Evolutionary conservation across 2,329 filamentous ascomycete species (phyloP).

Genomic region (Scedosporium dehoogii): DNA sequence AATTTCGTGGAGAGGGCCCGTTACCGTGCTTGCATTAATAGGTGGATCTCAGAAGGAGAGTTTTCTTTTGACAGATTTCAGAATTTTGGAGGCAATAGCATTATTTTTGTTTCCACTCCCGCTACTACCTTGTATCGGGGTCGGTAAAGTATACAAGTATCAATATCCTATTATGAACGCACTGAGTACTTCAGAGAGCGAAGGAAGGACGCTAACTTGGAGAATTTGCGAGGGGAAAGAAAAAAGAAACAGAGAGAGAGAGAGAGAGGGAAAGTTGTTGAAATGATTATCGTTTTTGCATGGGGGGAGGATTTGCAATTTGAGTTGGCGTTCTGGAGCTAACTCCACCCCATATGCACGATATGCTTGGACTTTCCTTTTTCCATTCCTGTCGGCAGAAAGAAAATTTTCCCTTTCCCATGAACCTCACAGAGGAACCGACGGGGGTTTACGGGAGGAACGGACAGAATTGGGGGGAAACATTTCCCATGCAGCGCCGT

Average conservation of each 20-base stretch:
- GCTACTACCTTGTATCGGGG: too few species aligned
- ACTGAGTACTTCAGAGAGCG: too few species aligned
- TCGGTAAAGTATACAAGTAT: too few species aligned
- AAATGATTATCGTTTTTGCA: background rate
- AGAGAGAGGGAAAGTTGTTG: background rate
- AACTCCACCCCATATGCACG: background rate
- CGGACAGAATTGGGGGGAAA: too few species aligned
- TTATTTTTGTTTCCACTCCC: too few species aligned
- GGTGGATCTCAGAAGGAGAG: background rate
- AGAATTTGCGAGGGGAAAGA: background rate
- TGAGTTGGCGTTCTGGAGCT: background rate
- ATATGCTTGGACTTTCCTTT: background rate
- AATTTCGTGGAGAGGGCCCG: background rate
- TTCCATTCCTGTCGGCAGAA: background rate
- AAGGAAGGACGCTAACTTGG: too few species aligned
- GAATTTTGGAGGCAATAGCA: too few species aligned
- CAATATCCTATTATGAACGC: too few species aligned
- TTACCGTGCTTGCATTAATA: background rate
- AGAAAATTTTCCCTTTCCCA: background rate
- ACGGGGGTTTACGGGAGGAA: too few species aligned
- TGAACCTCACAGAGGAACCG: background rate
- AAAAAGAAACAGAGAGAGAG: background rate
- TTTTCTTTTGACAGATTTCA: background rate
- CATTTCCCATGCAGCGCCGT: too few species aligned
- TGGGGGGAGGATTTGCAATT: background rate